A percentile compares a stretch with the other conserved stretches of the same genome.
These are phyloP conservation scores for Malassezia dermatis DNA, from an alignment of 1,284 basidiomycete genomes.

Conservation along the genomic window DNA sequence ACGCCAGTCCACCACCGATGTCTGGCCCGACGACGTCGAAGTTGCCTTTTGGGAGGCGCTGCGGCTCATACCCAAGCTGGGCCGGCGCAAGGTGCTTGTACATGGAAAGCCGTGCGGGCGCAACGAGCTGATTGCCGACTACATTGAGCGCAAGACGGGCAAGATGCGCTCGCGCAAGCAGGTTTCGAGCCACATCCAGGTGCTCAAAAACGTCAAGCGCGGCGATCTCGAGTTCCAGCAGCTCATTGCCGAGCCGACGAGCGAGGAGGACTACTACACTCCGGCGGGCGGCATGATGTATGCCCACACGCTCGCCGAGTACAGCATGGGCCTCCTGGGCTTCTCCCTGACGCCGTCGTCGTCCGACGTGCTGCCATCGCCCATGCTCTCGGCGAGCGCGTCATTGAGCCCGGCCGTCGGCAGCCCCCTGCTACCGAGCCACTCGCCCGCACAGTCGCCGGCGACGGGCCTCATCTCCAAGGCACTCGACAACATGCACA, in stretches of 20 bases:
- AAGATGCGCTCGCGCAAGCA: slow-evolving; percentile 46
- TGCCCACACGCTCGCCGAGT: slow-evolving; percentile 41
- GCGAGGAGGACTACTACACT: slow-evolving; percentile 47
- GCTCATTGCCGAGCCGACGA: slow-evolving; percentile 42
- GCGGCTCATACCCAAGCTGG: slow-evolving; percentile 50
- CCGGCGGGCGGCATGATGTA: slow-evolving; percentile 48
- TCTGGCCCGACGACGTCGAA: slow-evolving; percentile 50
- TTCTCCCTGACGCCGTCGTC: slow-evolving; percentile 7
- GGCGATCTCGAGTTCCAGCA: slow-evolving; percentile 47
- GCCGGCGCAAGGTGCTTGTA: slow-evolving; percentile 52
- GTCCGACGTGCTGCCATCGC: not conserved
- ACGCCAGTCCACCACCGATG: slow-evolving; percentile 46
- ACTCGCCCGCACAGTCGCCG: slow-evolving; percentile 26
- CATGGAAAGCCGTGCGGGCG: slow-evolving; percentile 52
- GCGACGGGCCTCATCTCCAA: slow-evolving; percentile 33
- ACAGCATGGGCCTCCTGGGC: slow-evolving; percentile 41
- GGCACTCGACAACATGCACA: slow-evolving; percentile 35
- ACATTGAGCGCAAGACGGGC: slow-evolving; percentile 51
- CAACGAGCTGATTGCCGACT: slow-evolving; percentile 54
- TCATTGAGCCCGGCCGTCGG: slow-evolving; percentile 31
- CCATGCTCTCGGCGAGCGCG: not conserved
- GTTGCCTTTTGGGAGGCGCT: slow-evolving; percentile 50
- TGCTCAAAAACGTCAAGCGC: slow-evolving; percentile 47
- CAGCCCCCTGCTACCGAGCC: slow-evolving; percentile 4
- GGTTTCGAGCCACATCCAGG: slow-evolving; percentile 48